Percentiles rank a stretch among this genome's conserved stretches.
Conservation (phyloP, 495 filamentous ascomycete species). For the Monascus purpureus region DNA sequence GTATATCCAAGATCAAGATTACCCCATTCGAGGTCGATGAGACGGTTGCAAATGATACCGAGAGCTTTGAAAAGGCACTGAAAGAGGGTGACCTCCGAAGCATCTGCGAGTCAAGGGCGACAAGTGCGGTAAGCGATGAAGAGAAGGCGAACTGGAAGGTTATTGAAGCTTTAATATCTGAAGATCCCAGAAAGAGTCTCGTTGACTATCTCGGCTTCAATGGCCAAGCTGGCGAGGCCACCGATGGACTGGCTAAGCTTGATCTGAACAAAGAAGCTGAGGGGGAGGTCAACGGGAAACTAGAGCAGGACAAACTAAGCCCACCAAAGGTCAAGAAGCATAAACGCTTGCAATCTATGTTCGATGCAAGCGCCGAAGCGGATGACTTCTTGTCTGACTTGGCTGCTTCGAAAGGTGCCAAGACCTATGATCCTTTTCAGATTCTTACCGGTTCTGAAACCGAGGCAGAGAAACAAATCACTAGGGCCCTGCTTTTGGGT, state of each 20-base stretch:
- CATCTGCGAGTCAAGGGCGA: constrained; percentile 70
- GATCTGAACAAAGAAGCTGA: constrained; percentile 24
- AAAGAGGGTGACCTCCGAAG: constrained; percentile 59
- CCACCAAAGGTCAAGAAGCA: constrained; percentile 34
- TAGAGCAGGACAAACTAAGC: constrained; percentile 30
- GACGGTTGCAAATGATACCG: constrained; percentile 66
- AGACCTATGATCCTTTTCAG: constrained; percentile 77
- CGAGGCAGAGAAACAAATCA: constrained; percentile 73
- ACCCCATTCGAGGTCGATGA: constrained; percentile 80
- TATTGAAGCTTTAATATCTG: constrained; percentile 73
- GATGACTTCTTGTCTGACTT: constrained; percentile 71
- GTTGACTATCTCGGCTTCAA: constrained; percentile 79
- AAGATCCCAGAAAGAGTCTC: constrained; percentile 65
- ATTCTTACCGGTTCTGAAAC: constrained; percentile 70
- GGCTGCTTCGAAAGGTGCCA: constrained; percentile 62
- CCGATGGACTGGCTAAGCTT: constrained; percentile 33
- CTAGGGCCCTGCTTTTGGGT: constrained; percentile 72
- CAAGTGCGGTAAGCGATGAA: constrained; percentile 61
- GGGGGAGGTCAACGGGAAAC: constrained; percentile 34
- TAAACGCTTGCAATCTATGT: constrained; percentile 66
- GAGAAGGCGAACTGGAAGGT: constrained; percentile 95
- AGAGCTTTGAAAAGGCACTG: constrained; percentile 74
- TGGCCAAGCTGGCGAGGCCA: constrained; percentile 38
- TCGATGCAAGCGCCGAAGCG: constrained; percentile 60
- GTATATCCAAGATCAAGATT: constrained; percentile 68